Conservation (phyloP, 345 rosid species). For the Crucihimalaya himalaica region DNA sequence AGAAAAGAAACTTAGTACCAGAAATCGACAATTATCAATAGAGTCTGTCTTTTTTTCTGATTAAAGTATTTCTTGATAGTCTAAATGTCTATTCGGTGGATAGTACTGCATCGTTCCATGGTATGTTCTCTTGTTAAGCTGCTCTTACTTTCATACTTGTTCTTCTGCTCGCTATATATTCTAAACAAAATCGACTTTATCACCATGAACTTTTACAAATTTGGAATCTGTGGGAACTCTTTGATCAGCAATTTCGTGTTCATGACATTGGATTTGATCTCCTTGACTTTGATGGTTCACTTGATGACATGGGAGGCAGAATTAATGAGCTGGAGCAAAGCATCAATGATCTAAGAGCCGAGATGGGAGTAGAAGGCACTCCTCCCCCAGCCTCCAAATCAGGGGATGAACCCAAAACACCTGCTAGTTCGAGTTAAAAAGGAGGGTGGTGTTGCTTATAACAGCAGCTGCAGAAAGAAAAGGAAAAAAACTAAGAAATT, state of each 20-base stretch:
- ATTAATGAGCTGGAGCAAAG: constrained; percentile 85
- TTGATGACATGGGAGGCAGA: constrained; percentile 87
- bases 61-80: background rate
- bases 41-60: background rate
- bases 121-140: background rate
- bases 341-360: constrained; percentile 72
- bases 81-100: background rate
- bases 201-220: background rate
- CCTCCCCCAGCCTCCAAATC: constrained; percentile 61
- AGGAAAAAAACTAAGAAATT: background rate
- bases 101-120: background rate
- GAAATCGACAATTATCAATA: background rate
- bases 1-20: background rate
- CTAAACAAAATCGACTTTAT: background rate
- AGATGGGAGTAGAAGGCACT: constrained; percentile 79
- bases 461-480: background rate
- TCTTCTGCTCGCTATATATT: background rate
- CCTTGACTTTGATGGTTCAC: constrained; percentile 63
- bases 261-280: constrained; percentile 17
- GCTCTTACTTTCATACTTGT: background rate
- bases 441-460: background rate
- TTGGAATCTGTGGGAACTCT: background rate
- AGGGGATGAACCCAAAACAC: constrained; percentile 58
- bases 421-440: constrained; percentile 42
- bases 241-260: background rate